Base-by-base conservation (phyloP, 345 rosid genomes). In the Syzygium jambos region DNA sequence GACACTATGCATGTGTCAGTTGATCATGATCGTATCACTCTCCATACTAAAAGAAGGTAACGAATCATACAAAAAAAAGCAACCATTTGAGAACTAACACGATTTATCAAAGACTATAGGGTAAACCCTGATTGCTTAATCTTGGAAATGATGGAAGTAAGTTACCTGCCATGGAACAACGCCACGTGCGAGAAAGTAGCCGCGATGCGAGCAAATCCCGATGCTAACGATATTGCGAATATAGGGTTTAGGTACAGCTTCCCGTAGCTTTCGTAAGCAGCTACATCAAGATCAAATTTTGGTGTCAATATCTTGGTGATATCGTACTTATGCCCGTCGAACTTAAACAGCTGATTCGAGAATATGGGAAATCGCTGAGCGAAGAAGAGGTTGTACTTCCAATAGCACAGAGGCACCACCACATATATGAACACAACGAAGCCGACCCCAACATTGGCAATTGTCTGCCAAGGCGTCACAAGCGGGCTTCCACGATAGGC, bases 221-320 rank as follows among this genome's bases (percentile, higher is more conserved):
- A 96, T 34, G 98, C 99, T 46, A 95, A 95, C 1, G 99, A 94
- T 52, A 98, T 89, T 5, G 99, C 98, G n/a, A 98, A 98, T 25
- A 98, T 91, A 78, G 98, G 98, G 90, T 99, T 98, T 86, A 98
- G 98, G 86, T 98, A 98, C 61, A 98, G 95, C 92, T 98, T 98
- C 53, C 98, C 90, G 55, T 98, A 98, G 55, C 87, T 94, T 87
- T 94, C 88, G 87, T 98, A 98, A 52, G 97, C 97, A 30, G 90
- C 77, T 51, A 94, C 53, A 78, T 98, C 93, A 2, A 98, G 93
- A 51, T 95, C 96, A 90, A 87, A 98, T 22, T 93, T 88, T 2
- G 94, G 94, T 59, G 99, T 95, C 88, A 98, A 89, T 86, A 98
- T 93, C 91, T 92, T 95, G 88, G 94, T 93, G 25, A 98, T 95